Evolutionary conservation across 176 grass and related monocot species (phyloP).

Genomic region (Zoysia pacifica): DNA sequence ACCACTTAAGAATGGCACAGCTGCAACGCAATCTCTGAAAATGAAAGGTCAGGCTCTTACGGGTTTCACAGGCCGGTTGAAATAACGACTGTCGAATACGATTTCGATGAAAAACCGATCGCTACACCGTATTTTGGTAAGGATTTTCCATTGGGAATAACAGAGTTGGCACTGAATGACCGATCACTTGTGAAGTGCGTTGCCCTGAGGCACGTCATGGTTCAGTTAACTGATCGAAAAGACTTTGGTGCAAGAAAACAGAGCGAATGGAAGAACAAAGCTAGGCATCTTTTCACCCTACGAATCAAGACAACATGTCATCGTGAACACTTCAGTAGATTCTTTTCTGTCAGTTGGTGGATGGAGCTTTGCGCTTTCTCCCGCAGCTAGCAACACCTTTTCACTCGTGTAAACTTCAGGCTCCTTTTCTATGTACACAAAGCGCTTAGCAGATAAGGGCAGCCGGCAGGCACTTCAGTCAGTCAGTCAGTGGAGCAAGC

Average conservation of each 20-base stretch:
- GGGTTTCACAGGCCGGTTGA: neutral
- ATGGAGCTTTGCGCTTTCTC: slow-evolving; percentile 16
- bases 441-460: slow-evolving; percentile 31
- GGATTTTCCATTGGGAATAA: neutral
- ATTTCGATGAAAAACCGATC: too few relatives aligned
- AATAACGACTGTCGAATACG: neutral
- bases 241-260: slow-evolving; percentile 14
- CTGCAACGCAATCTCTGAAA: neutral
- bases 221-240: slow-evolving; percentile 14
- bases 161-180: neutral
- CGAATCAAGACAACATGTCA: slow-evolving; percentile 13
- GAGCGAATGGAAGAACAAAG: neutral
- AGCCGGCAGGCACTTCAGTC: neutral
- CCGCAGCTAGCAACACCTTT: slow-evolving; percentile 34
- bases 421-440: slow-evolving; percentile 21
- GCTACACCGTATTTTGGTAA: neutral
- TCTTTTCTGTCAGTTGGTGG: slow-evolving; percentile 9
- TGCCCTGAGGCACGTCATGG: neutral
- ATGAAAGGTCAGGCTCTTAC: neutral
- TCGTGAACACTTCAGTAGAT: slow-evolving; percentile 17
- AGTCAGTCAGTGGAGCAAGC: slow-evolving; percentile 15
- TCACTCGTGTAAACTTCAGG: slow-evolving; percentile 38
- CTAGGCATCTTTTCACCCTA: slow-evolving; percentile 27
- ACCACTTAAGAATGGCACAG: slow-evolving; percentile 13
- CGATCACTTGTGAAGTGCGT: neutral